Evolutionary conservation across 352 stramenopile species (phyloP).

Genomic region (Saprolegnia diclina): DNA sequence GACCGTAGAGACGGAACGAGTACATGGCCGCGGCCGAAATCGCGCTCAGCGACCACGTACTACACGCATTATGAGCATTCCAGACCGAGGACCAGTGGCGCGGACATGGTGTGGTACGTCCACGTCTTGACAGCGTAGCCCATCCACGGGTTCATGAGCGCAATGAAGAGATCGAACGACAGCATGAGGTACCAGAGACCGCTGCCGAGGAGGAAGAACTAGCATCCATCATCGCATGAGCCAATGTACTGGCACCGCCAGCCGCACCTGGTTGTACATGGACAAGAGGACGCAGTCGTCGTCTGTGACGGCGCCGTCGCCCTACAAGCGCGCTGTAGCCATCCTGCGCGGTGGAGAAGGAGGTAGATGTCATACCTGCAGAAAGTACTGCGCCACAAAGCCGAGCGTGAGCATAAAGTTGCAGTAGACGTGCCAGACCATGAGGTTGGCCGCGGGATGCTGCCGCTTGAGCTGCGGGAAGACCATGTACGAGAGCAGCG

Average conservation of each 20-base stretch:
- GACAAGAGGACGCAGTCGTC: constrained; percentile 49
- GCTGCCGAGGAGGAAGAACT: constrained; percentile 72
- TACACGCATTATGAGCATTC: constrained; percentile 26
- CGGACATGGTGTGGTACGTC: constrained; percentile 77
- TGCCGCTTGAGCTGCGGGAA: constrained; percentile 73
- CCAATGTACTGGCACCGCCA: not conserved
- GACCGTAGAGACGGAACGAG: constrained; percentile 51
- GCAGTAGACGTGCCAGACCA: constrained; percentile 73
- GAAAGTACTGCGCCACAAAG: constrained; percentile 52
- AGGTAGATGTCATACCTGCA: constrained; percentile 32
- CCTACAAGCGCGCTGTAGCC: constrained; percentile 15
- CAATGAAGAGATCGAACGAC: constrained; percentile 72
- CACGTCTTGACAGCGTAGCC: constrained; percentile 81
- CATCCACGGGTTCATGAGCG: constrained; percentile 84
- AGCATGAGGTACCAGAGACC: constrained; percentile 82
- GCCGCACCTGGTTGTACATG: constrained; percentile 55
- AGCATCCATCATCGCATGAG: not conserved
- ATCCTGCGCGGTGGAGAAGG: not conserved
- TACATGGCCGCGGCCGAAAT: constrained; percentile 54
- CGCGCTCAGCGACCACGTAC: constrained; percentile 66
- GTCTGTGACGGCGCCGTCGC: constrained; percentile 7
- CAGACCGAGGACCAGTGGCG: not conserved
- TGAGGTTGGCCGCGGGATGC: constrained; percentile 63
- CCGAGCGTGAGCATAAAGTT: constrained; percentile 53
- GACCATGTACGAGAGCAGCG: constrained; percentile 64